Conservation (phyloP, 345 rosid genomes). For the Populus ilicifolia region DNA sequence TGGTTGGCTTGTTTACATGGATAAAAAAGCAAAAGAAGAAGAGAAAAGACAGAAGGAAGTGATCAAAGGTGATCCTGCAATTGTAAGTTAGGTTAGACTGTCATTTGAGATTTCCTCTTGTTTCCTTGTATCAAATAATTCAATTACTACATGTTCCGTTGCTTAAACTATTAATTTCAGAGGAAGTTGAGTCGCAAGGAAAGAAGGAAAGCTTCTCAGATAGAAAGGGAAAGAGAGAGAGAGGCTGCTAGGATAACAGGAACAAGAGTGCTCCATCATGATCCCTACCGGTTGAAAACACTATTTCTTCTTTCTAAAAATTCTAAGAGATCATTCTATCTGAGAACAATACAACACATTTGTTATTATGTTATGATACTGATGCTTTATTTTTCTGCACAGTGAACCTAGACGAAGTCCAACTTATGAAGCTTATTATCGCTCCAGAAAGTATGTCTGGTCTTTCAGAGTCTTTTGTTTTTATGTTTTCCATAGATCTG, state of each 20-base stretch:
- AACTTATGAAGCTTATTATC: conserved; percentile 93
- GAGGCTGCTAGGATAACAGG: conserved; percentile 68
- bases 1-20: conserved; percentile 99
- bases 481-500: neutral
- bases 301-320: neutral
- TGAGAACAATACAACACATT: neutral
- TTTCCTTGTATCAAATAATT: neutral
- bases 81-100: conserved; percentile 52
- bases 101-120: conserved; percentile 12
- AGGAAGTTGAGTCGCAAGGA: conserved; percentile 95
- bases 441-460: conserved; percentile 60
- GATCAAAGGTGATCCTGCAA: conserved; percentile 94
- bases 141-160: conserved; percentile 8
- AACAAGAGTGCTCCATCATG: conserved; percentile 63
- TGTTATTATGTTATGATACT: conserved; percentile 14
- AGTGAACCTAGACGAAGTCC: conserved; percentile 94
- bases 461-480: neutral
- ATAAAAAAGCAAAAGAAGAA: conserved; percentile 90
- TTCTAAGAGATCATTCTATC: neutral
- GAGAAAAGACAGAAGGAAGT: conserved; percentile 90
- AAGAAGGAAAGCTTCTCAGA: conserved; percentile 91
- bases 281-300: conserved; percentile 73
- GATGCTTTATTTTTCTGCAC: conserved; percentile 9
- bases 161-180: conserved; percentile 40
- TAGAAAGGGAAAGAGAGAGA: conserved; percentile 89